A percentile compares a stretch with the other conserved stretches of the same genome.
Conservation (phyloP, 2,329 filamentous ascomycete species). For the Fulvia fulva region DNA sequence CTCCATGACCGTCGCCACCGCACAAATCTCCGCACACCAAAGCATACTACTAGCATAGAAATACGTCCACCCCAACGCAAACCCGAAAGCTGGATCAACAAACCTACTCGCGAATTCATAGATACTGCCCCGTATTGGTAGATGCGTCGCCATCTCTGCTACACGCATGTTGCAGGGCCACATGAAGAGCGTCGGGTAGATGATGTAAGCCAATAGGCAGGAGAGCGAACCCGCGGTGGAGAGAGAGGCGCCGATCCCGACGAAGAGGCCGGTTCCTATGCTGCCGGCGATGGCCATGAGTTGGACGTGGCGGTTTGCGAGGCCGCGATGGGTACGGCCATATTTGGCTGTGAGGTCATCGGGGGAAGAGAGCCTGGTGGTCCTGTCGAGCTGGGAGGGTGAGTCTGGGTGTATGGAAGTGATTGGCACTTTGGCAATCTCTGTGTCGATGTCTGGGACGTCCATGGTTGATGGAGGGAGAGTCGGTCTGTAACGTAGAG, state of each 20-base stretch:
- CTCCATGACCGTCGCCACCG: slow-evolving; percentile 59
- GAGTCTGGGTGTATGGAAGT: not conserved
- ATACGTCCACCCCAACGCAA: slow-evolving; percentile 47
- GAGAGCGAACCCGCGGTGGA: slow-evolving; percentile 28
- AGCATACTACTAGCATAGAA: slow-evolving; percentile 47
- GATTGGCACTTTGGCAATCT: not conserved
- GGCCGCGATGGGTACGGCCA: slow-evolving; percentile 8
- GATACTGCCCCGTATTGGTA: slow-evolving; percentile 11
- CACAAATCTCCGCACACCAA: slow-evolving; percentile 56
- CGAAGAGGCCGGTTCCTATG: slow-evolving; percentile 7
- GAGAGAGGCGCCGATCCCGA: slow-evolving; percentile 13
- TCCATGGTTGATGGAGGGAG: not conserved
- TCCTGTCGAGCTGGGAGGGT: not conserved
- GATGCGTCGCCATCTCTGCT: slow-evolving; percentile 15
- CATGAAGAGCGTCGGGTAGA: slow-evolving; percentile 16
- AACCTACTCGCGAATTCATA: slow-evolving; percentile 16
- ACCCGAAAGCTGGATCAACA: slow-evolving; percentile 22
- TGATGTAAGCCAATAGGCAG: slow-evolving; percentile 15
- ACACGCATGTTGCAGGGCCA: slow-evolving; percentile 13
- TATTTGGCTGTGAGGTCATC: slow-evolving; percentile 4
- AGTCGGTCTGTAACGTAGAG: no score
- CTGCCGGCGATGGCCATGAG: slow-evolving; percentile 8
- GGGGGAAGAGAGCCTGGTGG: not conserved
- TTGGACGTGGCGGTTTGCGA: slow-evolving; percentile 9
- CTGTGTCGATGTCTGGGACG: slow-evolving; percentile 1